phyloP scores from a whole-genome alignment of 2,329 filamentous ascomycete species.

The Sporothrix protearum region DNA sequence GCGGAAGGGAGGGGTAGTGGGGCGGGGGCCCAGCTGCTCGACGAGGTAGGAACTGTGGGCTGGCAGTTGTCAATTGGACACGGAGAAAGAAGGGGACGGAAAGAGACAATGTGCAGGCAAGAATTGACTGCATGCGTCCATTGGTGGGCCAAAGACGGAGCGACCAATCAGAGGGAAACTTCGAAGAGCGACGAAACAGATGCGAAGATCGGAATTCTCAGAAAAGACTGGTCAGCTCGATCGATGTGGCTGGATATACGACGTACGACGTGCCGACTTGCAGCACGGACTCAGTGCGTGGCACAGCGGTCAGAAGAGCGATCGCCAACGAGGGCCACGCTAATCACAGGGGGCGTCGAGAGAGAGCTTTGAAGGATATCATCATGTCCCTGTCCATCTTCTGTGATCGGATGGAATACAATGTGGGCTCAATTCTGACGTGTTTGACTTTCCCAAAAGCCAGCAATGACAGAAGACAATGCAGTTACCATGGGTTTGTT shows the following conservation, averaged over 20 bases:
- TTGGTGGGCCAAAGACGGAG: neutral
- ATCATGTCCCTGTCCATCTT: neutral
- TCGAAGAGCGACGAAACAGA: neutral
- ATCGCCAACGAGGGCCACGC: neutral
- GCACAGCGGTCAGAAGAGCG: neutral
- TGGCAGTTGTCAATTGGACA: neutral
- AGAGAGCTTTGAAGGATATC: neutral
- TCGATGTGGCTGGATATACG: neutral
- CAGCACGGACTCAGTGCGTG: neutral
- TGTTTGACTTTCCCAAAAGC: too few relatives aligned
- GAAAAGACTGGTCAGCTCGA: neutral
- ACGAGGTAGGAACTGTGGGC: neutral
- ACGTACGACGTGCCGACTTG: too few relatives aligned
- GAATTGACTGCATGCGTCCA: neutral
- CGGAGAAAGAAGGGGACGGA: neutral
- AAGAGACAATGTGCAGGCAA: neutral
- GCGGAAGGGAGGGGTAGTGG: slow-evolving; percentile 16
- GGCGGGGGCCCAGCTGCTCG: neutral
- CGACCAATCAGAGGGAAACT: neutral
- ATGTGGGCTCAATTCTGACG: neutral
- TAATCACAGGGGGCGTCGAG: neutral
- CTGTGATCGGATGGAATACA: neutral
- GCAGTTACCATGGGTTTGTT: neutral
- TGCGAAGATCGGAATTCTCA: neutral
- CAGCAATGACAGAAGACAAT: too few relatives aligned